phyloP scores from a whole-genome alignment of 2,329 filamentous ascomycete genomes.

The Aspergillus neoniger region DNA sequence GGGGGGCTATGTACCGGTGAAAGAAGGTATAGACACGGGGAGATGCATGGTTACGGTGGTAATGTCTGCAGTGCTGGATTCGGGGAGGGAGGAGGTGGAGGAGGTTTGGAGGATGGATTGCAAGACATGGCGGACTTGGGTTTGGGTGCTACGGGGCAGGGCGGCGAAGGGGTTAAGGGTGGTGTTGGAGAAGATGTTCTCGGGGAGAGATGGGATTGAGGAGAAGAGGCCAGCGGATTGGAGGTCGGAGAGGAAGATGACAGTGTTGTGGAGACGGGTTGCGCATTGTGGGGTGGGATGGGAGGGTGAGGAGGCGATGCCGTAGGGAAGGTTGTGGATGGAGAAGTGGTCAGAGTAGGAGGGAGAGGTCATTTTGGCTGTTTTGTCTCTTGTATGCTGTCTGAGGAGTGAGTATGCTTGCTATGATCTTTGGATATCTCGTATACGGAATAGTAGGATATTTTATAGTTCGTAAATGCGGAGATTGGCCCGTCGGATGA shows the following conservation, averaged over 20 bases:
- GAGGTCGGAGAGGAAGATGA: slow-evolving; percentile 56
- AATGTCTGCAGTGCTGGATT: slow-evolving; percentile 33
- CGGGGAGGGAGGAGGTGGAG: slow-evolving; percentile 16
- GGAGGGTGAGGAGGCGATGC: slow-evolving; percentile 49
- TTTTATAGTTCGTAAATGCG: no score
- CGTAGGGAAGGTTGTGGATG: slow-evolving; percentile 56
- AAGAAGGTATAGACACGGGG: slow-evolving; percentile 58
- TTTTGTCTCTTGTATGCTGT: background rate
- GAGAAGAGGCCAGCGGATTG: slow-evolving; percentile 33
- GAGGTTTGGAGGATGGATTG: slow-evolving; percentile 19
- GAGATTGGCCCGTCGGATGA: no score
- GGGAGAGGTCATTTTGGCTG: slow-evolving; percentile 22
- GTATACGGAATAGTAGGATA: no score
- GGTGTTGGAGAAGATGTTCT: slow-evolving; percentile 34
- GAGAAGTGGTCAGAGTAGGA: slow-evolving; percentile 46
- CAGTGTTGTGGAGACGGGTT: slow-evolving; percentile 54
- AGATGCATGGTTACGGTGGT: slow-evolving; percentile 53
- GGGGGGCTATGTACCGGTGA: slow-evolving; percentile 54
- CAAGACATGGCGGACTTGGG: slow-evolving; percentile 45
- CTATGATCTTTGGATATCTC: no score
- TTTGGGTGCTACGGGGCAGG: slow-evolving; percentile 42
- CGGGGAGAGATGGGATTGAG: slow-evolving; percentile 22
- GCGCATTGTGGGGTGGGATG: slow-evolving; percentile 48
- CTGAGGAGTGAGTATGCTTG: background rate
- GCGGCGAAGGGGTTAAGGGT: slow-evolving; percentile 55